Percentiles rank a stretch among this genome's conserved stretches.
Evolutionary conservation across 1,139 yeast genomes (phyloP).

Genomic region (Yamadazyma aaseri): DNA sequence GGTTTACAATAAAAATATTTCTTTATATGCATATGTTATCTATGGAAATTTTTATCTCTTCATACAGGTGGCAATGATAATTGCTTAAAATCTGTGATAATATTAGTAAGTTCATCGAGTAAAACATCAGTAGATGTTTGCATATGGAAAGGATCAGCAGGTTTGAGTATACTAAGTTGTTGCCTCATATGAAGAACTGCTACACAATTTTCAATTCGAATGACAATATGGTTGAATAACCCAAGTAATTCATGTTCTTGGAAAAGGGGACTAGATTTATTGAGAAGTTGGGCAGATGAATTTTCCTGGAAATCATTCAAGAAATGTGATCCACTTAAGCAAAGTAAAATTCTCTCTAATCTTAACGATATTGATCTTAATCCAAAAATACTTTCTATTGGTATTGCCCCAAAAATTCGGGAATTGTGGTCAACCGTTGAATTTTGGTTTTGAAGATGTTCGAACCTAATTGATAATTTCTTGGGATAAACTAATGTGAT

Average conservation of each 20-base stretch:
- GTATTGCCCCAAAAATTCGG: slow-evolving; percentile 39
- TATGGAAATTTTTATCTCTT: too few species aligned
- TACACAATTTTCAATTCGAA: slow-evolving; percentile 60
- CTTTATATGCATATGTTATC: too few species aligned
- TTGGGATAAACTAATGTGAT: slow-evolving; percentile 79
- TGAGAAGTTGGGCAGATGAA: slow-evolving; percentile 26
- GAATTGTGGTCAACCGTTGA: slow-evolving; percentile 17
- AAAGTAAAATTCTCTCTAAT: slow-evolving; percentile 49
- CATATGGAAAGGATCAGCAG: slow-evolving; percentile 22
- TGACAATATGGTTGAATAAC: slow-evolving; percentile 61
- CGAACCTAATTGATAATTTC: slow-evolving; percentile 57
- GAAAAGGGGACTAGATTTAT: slow-evolving; percentile 23
- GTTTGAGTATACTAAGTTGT: slow-evolving; percentile 22
- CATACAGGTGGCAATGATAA: too few species aligned
- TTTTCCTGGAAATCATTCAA: slow-evolving; percentile 29
- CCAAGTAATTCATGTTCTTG: slow-evolving; percentile 40
- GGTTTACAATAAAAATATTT: too few species aligned
- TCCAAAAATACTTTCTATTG: slow-evolving; percentile 45
- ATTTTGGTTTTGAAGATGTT: slow-evolving; percentile 37
- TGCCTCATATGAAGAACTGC: slow-evolving; percentile 36
- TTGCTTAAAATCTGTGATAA: neutral
- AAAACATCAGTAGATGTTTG: slow-evolving; percentile 24
- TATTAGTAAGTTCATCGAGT: slow-evolving; percentile 20
- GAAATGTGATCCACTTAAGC: slow-evolving; percentile 28
- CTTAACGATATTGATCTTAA: slow-evolving; percentile 49